These are phyloP conservation scores for Peronospora tabacina DNA, from an alignment of 352 stramenopile species.

Conservation along the genomic window DNA sequence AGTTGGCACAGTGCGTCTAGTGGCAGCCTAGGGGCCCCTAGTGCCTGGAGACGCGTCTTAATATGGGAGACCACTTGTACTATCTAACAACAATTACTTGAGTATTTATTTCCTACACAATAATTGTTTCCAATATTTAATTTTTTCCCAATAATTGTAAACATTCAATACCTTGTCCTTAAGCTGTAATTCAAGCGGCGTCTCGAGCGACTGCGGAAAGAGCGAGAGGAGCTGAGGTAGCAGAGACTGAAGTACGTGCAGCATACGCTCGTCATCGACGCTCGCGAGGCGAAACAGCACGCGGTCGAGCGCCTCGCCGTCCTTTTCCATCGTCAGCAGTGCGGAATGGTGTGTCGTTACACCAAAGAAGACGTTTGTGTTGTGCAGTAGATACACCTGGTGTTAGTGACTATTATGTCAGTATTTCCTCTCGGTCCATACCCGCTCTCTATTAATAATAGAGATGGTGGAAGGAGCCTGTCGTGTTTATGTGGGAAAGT, in stretches of 20 bases:
- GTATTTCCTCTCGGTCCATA: not conserved
- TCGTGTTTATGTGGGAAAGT: constrained; percentile 72
- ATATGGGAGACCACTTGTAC: constrained; percentile 65
- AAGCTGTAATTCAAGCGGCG: constrained; percentile 39
- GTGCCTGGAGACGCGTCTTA: constrained; percentile 59
- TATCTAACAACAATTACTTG: constrained; percentile 31
- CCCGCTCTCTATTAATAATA: not conserved
- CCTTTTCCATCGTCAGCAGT: constrained; percentile 23
- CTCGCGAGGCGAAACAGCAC: constrained; percentile 73
- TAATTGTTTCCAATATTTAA: not conserved
- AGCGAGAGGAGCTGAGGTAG: constrained; percentile 60
- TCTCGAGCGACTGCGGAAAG: constrained; percentile 37
- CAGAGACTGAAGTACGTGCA: constrained; percentile 51
- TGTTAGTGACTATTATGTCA: not conserved
- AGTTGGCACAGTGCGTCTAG: constrained; percentile 40
- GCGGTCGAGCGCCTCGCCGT: constrained; percentile 63
- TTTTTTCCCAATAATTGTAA: not conserved
- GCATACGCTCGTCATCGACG: constrained; percentile 53
- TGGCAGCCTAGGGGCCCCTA: constrained; percentile 41
- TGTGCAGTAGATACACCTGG: no score
- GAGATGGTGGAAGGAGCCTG: constrained; percentile 17
- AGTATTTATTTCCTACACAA: not conserved
- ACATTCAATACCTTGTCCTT: constrained; percentile 51
- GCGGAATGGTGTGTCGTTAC: constrained; percentile 8
- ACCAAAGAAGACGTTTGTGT: no score